A percentile compares a stretch with the other conserved stretches of the same genome.
These are phyloP conservation scores for Pythium biforme DNA, from an alignment of 352 stramenopile species.

Conservation along the genomic window DNA sequence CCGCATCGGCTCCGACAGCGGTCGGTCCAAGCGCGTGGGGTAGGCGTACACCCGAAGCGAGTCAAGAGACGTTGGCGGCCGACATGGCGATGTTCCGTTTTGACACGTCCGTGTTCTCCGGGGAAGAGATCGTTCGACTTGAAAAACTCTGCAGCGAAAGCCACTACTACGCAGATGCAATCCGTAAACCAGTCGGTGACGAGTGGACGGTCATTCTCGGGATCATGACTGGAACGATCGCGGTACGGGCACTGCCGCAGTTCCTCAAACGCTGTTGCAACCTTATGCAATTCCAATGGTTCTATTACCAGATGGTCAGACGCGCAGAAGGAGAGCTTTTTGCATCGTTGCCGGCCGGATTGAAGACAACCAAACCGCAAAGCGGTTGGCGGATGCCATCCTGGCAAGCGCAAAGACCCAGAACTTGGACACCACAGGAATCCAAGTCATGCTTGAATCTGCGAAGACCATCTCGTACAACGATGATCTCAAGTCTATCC, in stretches of 20 bases:
- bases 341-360: not conserved
- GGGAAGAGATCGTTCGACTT: not conserved
- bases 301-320: not conserved
- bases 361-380: conserved; percentile 15
- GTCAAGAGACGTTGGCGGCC: not conserved
- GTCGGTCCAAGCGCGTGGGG: not conserved
- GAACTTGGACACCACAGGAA: not conserved
- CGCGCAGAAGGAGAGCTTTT: conserved; percentile 16
- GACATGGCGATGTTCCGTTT: conserved; percentile 3
- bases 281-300: conserved; percentile 1
- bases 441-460: not conserved
- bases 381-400: not conserved
- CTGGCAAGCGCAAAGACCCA: not conserved
- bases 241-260: not conserved
- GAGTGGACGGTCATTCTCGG: conserved; percentile 16
- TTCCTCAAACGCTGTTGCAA: conserved; percentile 26
- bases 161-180: not conserved
- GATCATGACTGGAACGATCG: conserved; percentile 14
- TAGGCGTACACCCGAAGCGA: not conserved
- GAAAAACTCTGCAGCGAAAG: not conserved
- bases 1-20: not conserved
- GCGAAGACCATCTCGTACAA: conserved; percentile 14
- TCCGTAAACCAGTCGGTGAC: not conserved
- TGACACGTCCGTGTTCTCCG: not conserved
- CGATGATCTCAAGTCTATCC: conserved; percentile 4